Evolutionary conservation across 352 stramenopile genomes (phyloP), one percentile per base, ranked within the genome.

Genomic region (Peronospora belbahrii): DNA sequence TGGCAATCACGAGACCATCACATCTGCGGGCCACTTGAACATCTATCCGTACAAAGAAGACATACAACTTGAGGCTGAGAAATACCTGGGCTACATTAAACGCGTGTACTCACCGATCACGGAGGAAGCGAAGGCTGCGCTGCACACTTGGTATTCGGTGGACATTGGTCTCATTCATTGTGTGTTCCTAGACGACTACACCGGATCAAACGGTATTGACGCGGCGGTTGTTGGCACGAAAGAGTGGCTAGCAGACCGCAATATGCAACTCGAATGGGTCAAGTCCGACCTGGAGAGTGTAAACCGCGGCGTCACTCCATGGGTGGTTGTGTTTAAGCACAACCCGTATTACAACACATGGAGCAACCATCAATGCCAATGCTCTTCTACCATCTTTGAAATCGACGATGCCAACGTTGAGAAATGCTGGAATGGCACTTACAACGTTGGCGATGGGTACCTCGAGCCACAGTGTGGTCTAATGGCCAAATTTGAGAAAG

Each of bases 301-400:
- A 0, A 68, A 96, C 61, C 58, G 84, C 39, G 69, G 18, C 2
- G 32, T 65, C 9, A 93, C 78, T 1, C 86, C 86, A 15, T 96
- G 84, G 84, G 50, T 95, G 3, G 48, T 95, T 19, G 47, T 96
- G 11, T 70, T 90, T 45, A 69, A 67, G 18, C 83, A 95, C 59
- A 69, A 76, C 33, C 74, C 76, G 2, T 81, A 49, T 32, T 86
- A 86, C 59, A 85, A 82, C 54, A 71, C 56, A 15, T 85, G 76
- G 66, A 56, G 30, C 9, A 63, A 72, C 42, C 76, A 86, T 50
- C 69, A 86, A 50, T 76, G 66, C 25, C 60, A 68, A 17, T 76
- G 62, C 24, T 67, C 60, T 28, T 48, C 58, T 13, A 70, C 54
- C 4, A 61, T 66, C 42, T 76, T 73, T 31, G 59, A 65, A 1